phyloP scores from a whole-genome alignment of 805 yeast genomes.

The Metschnikowia cubensis region DNA sequence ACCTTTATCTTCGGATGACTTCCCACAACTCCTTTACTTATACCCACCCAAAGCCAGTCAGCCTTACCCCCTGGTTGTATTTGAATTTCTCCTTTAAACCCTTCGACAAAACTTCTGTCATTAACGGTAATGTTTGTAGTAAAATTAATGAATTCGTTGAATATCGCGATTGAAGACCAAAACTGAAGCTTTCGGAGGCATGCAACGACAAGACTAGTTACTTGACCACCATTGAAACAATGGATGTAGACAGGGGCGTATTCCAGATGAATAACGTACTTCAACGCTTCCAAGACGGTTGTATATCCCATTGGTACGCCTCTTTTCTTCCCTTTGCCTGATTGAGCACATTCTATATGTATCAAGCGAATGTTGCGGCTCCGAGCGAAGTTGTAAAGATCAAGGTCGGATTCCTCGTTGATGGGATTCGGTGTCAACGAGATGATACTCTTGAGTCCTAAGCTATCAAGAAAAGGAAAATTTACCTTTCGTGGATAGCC shows the following conservation, averaged over 20 bases:
- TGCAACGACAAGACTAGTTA: slow-evolving; percentile 79
- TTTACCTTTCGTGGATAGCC: slow-evolving; percentile 81
- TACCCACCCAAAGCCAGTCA: slow-evolving; percentile 65
- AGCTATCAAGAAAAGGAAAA: slow-evolving; percentile 59
- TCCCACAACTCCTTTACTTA: slow-evolving; percentile 53
- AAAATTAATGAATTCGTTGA: slow-evolving; percentile 77
- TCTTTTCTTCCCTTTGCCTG: slow-evolving; percentile 77
- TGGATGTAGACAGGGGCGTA: slow-evolving; percentile 76
- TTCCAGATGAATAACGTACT: slow-evolving; percentile 53
- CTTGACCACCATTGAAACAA: slow-evolving; percentile 86
- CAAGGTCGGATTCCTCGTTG: slow-evolving; percentile 47
- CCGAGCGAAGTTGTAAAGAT: slow-evolving; percentile 49
- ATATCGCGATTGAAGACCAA: slow-evolving; percentile 87
- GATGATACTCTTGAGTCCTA: slow-evolving; percentile 66
- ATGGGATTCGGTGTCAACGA: slow-evolving; percentile 79
- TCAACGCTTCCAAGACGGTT: slow-evolving; percentile 57
- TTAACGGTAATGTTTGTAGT: slow-evolving; percentile 75
- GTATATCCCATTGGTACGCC: slow-evolving; percentile 75
- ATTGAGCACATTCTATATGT: slow-evolving; percentile 63
- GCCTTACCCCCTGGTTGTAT: slow-evolving; percentile 45
- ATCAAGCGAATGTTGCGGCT: slow-evolving; percentile 54
- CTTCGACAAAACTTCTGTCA: slow-evolving; percentile 81
- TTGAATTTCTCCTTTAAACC: slow-evolving; percentile 61
- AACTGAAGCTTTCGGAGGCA: slow-evolving; percentile 77
- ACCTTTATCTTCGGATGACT: slow-evolving; percentile 51